Base-by-base conservation (phyloP, 768 basidiomycete species). In the Lactarius tabidus region DNA sequence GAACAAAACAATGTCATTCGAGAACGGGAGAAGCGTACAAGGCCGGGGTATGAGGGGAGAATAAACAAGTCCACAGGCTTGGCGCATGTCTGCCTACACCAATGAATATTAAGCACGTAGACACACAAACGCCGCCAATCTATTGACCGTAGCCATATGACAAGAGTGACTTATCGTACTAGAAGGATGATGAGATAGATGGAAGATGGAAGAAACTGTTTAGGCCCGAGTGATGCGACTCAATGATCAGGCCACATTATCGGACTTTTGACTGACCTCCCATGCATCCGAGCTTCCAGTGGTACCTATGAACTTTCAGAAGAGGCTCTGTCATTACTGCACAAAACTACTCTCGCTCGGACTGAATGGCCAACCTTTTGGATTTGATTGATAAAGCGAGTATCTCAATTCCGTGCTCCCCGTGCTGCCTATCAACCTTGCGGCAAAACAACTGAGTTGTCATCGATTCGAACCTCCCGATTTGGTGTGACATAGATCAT, bases 61-160 rank as follows among this genome's bases (percentile, higher is more conserved):
- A 53, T 23, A 58, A 36, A 59, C 38, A 41, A 43, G 54, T 33
- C 48, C 57, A 29, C 51, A 5, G 20, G 15, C 26, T 53, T 18
- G 65, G 65, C 56, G 31, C 57, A 17, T 45, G 54, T 55, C 48
- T 51, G 59, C 3, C 14, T 54, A 62, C 36, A 57, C 65, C 65
- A 66, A 66, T 66, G 55, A 52, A 61, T 61, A 51, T 52, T 20
- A 57, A 54, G 65, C 61, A 62, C 61, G 61, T 66, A 54, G 43
- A 48, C 51, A 62, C 65, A 38, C 57, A 62, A 66, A 62, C 61
- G 39, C 60, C 60, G 61, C 62, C 54, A 38, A 51, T 48, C 29
- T 55, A 31, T 31, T 39, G 53, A 33, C 18, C 52, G 43, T 57
- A 39, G 35, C 38, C 28, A 52, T 39, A 48, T 33, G 51, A 29